Evolutionary conservation across 208 protist genomes (phyloP).

Genomic region (Leishmania martiniquensis): DNA sequence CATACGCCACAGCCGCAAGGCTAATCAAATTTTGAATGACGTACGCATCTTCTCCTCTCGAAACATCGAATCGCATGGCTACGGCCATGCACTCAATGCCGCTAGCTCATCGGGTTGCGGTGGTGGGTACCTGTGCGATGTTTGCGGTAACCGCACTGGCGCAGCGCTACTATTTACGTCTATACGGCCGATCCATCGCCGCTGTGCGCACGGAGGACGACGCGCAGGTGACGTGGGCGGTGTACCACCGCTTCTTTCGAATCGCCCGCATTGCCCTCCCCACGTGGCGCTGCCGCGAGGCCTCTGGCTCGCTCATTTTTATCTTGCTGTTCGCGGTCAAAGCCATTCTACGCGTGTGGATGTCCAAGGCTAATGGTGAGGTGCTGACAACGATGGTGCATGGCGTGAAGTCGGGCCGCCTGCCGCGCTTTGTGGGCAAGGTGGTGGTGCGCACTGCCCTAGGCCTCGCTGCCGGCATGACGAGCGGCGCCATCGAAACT

Average conservation of each 20-base stretch:
- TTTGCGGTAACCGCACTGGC: conserved; percentile 32
- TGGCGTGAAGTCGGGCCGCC: conserved; percentile 44
- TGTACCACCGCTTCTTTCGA: conserved; percentile 67
- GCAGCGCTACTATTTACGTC: conserved; percentile 56
- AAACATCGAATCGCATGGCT: not conserved
- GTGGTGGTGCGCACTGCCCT: conserved; percentile 56
- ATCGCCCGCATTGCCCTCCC: conserved; percentile 69
- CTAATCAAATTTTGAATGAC: not conserved
- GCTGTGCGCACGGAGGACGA: conserved; percentile 70
- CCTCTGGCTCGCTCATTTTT: conserved; percentile 64
- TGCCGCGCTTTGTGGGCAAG: conserved; percentile 48
- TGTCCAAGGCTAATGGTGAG: conserved; percentile 65
- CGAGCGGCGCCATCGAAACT: conserved; percentile 69
- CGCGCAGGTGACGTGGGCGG: conserved; percentile 44
- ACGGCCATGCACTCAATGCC: conserved; percentile 17
- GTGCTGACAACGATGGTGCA: conserved; percentile 75
- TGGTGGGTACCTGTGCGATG: conserved; percentile 18
- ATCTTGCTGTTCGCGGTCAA: conserved; percentile 84
- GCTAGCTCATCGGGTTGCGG: conserved; percentile 14
- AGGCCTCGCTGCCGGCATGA: conserved; percentile 43
- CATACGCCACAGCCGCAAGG: not conserved
- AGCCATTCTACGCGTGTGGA: conserved; percentile 67
- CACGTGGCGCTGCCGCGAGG: conserved; percentile 74
- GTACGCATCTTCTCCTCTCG: not conserved
- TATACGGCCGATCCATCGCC: conserved; percentile 39